Base-by-base conservation (phyloP, 2,329 filamentous ascomycete genomes). In the Arthrobotrys iridis region DNA sequence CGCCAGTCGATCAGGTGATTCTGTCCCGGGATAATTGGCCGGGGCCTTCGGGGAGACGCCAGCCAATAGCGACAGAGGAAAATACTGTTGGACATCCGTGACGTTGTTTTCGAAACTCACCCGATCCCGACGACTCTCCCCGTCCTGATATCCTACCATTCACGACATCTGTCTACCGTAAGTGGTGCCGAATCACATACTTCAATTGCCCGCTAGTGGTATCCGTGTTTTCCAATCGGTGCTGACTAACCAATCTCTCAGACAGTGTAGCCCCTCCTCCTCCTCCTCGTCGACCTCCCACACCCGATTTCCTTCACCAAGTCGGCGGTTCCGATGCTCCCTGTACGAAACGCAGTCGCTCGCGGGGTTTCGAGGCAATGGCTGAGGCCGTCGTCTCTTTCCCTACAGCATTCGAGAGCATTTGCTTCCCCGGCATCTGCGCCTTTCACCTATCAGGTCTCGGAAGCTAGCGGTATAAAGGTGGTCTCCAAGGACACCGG, bases 401-500 rank as follows among this genome's bases (percentile, higher is more conserved):
- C 60, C 33, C 33, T 74, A 40, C 70, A 58, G 33, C 70, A 67
- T 11, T 52, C 62, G 22, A 74, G 70, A 63, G 26, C 62, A n/a
- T 74, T 74, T 22, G 87, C 84, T 80, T 83, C 88, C 79, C 86
- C 91, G 80, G 87, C 88, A 85, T 91, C 86, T 84, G 88, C 88
- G 78, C 90, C 91, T 80, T 92, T 93, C 85, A 89, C 91, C 83
- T 99, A 96, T 86, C 90, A 97, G 85, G 89, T 91, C 77, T 88
- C 91, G 82, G 91, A 96, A 84, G 88, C 91, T 83, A 88, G 89
- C 83, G 94, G 94, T 81, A 86, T 98, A 84, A 97, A 97, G 87
- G 88, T 96, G 80, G 93, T 94, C 82, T 92, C 92, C 85, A 90
- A 94, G 86, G 93, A 98, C 84, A 87, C 92, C 81, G 88, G 91